A percentile compares a stretch with the other conserved stretches of the same genome.
Evolutionary conservation across 2,329 filamentous ascomycete genomes (phyloP).

Genomic region (Pyrenophora teres): DNA sequence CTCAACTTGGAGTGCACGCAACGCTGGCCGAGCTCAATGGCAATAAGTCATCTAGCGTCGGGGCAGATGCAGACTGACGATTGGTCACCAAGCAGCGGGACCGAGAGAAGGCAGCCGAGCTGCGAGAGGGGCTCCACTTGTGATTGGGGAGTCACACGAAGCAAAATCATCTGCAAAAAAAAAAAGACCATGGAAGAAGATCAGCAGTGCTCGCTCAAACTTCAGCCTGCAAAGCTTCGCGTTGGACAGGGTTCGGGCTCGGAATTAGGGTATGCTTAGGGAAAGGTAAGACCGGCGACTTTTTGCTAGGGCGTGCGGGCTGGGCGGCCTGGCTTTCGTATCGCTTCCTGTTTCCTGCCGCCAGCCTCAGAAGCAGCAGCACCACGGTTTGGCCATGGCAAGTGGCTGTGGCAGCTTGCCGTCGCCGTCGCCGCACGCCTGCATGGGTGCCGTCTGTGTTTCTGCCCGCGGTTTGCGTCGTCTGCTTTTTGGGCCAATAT

Average conservation of each 20-base stretch:
- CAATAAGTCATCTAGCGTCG: constrained; percentile 25
- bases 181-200: too few relatives aligned
- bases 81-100: constrained; percentile 28
- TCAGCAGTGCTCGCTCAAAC: constrained; percentile 40
- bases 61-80: constrained; percentile 22
- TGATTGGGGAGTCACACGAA: constrained; percentile 38
- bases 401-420: too few relatives aligned
- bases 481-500: too few relatives aligned
- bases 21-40: constrained; percentile 30
- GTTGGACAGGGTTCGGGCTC: constrained; percentile 44
- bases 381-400: constrained; percentile 23
- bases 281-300: constrained; percentile 39
- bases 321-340: constrained; percentile 34
- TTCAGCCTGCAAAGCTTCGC: constrained; percentile 42
- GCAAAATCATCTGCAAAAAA: constrained; percentile 38
- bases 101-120: constrained; percentile 29
- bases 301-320: constrained; percentile 24
- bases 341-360: constrained; percentile 17
- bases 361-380: constrained; percentile 33
- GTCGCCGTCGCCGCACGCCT: too few relatives aligned
- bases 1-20: constrained; percentile 42
- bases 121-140: constrained; percentile 27
- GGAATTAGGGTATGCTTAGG: constrained; percentile 42
- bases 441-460: too few relatives aligned
- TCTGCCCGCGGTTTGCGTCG: too few relatives aligned